Conservation (phyloP, 2,329 filamentous ascomycete genomes). For the Nemania abortiva region DNA sequence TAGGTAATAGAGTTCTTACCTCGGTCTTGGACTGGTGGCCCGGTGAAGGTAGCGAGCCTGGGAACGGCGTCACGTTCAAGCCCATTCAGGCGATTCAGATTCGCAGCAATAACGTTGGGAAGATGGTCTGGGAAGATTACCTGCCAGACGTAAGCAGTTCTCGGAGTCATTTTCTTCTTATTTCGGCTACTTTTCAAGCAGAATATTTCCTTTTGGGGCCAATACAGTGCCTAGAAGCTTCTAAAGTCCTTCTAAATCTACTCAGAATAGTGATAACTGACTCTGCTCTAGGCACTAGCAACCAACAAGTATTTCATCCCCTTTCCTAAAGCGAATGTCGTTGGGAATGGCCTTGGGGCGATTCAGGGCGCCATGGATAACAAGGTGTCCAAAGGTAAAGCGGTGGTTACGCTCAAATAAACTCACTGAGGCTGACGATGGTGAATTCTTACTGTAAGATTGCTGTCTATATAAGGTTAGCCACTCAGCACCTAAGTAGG, state of each 20-base stretch:
- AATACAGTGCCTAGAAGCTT: too few relatives aligned
- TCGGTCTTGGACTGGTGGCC: constrained; percentile 19
- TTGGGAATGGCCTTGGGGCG: constrained; percentile 26
- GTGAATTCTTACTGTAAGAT: neutral
- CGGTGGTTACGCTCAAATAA: constrained; percentile 28
- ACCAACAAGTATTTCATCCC: constrained; percentile 31
- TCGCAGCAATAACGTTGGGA: constrained; percentile 29
- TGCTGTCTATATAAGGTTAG: neutral
- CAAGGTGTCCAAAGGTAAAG: constrained; percentile 19
- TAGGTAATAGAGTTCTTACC: constrained; percentile 29
- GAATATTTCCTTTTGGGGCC: too few relatives aligned
- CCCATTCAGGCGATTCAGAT: constrained; percentile 33
- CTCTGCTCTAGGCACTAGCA: too few relatives aligned
- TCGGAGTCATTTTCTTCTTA: too few relatives aligned
- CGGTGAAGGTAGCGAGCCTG: neutral
- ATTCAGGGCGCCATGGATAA: constrained; percentile 34
- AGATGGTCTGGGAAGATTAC: constrained; percentile 35
- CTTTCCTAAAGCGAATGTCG: constrained; percentile 29
- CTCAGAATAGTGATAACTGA: too few relatives aligned
- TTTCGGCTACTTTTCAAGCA: too few relatives aligned
- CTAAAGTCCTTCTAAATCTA: too few relatives aligned
- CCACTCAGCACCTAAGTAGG: too few relatives aligned
- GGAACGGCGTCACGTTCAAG: constrained; percentile 1
- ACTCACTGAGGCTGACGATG: neutral
- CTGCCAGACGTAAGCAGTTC: too few relatives aligned